Evolutionary conservation across 2,329 filamentous ascomycete genomes (phyloP).

Genomic region (Penicillium sp.): DNA sequence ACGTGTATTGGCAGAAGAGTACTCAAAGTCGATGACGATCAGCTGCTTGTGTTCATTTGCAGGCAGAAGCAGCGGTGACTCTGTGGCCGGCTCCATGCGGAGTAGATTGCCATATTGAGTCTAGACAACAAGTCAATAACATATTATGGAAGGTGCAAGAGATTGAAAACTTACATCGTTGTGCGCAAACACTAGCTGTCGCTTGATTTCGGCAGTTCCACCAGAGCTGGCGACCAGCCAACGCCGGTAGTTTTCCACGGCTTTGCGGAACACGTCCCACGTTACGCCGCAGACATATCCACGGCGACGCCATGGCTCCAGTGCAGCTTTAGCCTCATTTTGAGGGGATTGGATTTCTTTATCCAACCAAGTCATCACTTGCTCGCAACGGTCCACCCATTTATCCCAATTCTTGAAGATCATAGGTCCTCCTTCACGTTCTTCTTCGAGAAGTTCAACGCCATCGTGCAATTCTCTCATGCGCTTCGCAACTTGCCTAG

Average conservation of each 20-base stretch:
- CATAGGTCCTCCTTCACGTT: conserved; percentile 73
- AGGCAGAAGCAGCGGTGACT: conserved; percentile 82
- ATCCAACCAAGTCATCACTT: conserved; percentile 53
- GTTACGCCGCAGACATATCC: conserved; percentile 80
- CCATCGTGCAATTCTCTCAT: conserved; percentile 96
- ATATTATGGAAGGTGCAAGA: neutral
- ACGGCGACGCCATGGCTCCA: conserved; percentile 62
- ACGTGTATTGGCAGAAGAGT: conserved; percentile 81
- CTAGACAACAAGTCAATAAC: conserved; percentile 46
- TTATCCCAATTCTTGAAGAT: conserved; percentile 95
- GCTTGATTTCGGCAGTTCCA: conserved; percentile 62
- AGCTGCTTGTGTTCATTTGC: conserved; percentile 94
- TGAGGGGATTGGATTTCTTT: conserved; percentile 55
- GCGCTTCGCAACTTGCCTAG: conserved; percentile 89
- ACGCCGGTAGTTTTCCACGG: conserved; percentile 72
- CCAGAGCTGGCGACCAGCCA: conserved; percentile 73
- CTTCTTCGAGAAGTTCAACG: conserved; percentile 76
- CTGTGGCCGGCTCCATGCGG: conserved; percentile 64
- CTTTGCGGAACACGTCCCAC: conserved; percentile 73
- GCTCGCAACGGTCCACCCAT: conserved; percentile 67
- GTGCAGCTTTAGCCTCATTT: conserved; percentile 41
- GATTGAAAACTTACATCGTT: conserved; percentile 70
- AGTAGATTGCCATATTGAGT: conserved; percentile 99
- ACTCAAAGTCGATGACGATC: conserved; percentile 97
- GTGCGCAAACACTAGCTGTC: conserved; percentile 87